Base-by-base conservation (phyloP, 495 filamentous ascomycete species). In the Viridothelium virens region DNA sequence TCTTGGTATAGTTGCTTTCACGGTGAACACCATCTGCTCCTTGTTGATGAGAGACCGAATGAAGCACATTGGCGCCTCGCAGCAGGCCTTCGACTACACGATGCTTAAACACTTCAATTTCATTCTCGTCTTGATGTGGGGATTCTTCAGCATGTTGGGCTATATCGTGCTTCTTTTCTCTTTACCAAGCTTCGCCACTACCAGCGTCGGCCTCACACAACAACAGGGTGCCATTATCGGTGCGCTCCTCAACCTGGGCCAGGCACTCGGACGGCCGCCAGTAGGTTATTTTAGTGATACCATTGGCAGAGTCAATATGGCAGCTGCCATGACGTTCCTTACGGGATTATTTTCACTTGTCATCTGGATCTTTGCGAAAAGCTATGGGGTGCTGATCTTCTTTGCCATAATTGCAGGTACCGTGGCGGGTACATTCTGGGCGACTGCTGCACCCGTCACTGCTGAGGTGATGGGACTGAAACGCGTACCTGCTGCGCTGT, bases 381-480 rank as follows among this genome's bases (percentile, higher is more conserved):
- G 77, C 64, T 88, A 85, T 73, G 84, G 84, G 2, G 82, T 87
- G 0, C 77, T 91, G 41, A 85, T 89, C 59, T 85, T 91, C 68
- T 92, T 89, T 69, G 83, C 86, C 7, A 72, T 94, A 2, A 77
- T 91, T 14, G 80, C 82, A n/a, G 90, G 90, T 10, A 81, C 79
- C 16, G 86, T 92, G 12, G 82, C 87, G 5, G 90, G 89, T 36
- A 86, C 85, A 0, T 89, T 89, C 70, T 92, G 89, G 89, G 84
- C 86, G 5, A 86, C 84, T 4, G 78, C 89, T 25, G 86, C 81
- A 2, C 91, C 91, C 0, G 86, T 96, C 12, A 81, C 85, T 25
- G 87, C 88, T 0, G 91, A 96, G 72, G 86, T 94, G 31, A 85
- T 94, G 41, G 90, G 89, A 2, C 71, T 96, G 12, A 79, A 81